Evolutionary conservation across 177 flowering plant genomes (phyloP), one percentile per base, ranked within the genome.

Genomic region (Tripterygium wilfordii): DNA sequence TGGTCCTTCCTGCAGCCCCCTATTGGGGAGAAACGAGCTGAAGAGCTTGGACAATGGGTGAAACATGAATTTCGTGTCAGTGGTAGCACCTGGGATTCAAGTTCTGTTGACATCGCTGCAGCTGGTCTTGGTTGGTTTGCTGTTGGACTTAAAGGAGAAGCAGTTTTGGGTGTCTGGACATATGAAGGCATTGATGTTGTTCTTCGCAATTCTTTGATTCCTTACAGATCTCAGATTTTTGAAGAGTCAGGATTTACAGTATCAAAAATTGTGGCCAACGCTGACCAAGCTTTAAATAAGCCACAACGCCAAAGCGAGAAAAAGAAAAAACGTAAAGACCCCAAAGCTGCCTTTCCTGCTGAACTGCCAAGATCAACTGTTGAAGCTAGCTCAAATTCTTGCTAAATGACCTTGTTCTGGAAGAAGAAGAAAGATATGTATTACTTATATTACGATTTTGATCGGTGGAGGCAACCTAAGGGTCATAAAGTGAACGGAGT

Each of bases 71-170:
- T 72, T 49, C 70, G 14, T 8, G 60, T 88, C 1, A 22, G 42
- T 53, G 96, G 98, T 19, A 69, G 49, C 56, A 80, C 69, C 53
- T 92, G 98, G 98, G 87, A 86, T 48, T 66, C 75, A 36, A 86
- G 83, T 62, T 85, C 78, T 36, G 76, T 77, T 15, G 98, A 92
- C 54, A 64, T 86, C 58, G 90, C 98, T 46, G 91, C 77, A 53
- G 70, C 91, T 52, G 96, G 96, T 49, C 79, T 92, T 25, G 98
- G 98, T 49, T 92, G 98, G 98, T 85, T 86, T 72, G 80, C 87
- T 24, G 51, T 92, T 57, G 91, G 94, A 42, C 80, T 92, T 14
- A 88, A 80, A 65, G 98, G 98, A 41, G 89, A 88, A 50, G 98
- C 91, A 17, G 39, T 32, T 4, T 53, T 92, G 24, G 77, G 88